Evolutionary conservation across 495 filamentous ascomycete genomes (phyloP), one percentile per base, ranked within the genome.

Genomic region (Tricharina praecox): DNA sequence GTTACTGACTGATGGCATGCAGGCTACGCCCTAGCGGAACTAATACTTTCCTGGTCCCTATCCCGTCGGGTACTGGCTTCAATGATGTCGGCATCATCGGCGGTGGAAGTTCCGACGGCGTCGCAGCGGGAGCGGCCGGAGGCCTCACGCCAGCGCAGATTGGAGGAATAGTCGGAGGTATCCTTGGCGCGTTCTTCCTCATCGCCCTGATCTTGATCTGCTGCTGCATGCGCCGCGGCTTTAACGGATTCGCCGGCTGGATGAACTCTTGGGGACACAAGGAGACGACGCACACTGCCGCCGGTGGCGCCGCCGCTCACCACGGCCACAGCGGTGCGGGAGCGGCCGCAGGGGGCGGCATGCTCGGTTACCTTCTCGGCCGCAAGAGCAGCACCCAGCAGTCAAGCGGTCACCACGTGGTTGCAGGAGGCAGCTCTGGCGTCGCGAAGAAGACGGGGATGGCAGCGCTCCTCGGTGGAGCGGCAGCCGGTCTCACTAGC

Each of bases 141-240:
- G 55, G 55, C 16, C 46, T 61, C n/a, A 54, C 51, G 3, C 44
- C 54, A 11, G 58, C 53, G 15, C 58, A 61, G 25, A 61, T 61
- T 49, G 58, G 58, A 19, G 58, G 58, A 23, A 61, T 61, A 36
- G 54, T 61, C 1, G 58, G 58, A 30, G 58, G 58, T 48, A 52
- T 61, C 34, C 55, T 61, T 23, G 58, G 50, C 13, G 58, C 58
- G 7, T 52, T 61, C 26, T 51, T 61, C 51, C 35, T 61, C 34
- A 54, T 61, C 9, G 53, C 57, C 20, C 45, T 61, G 10, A 48
- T 61, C 32, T 23, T 61, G 15, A 25, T 61, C 33, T 61, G 53
- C 33, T 61, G 58, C 39, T 61, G 58, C 32, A 28, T 61, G 26
- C 36, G 47, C 35, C 62, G 55, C 32, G 58, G 58, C 25, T 54